A percentile compares a stretch with the other conserved stretches of the same genome.
phyloP scores from a whole-genome alignment of 371 early-diverging fungal species.

The Actinomortierella ambigua region DNA sequence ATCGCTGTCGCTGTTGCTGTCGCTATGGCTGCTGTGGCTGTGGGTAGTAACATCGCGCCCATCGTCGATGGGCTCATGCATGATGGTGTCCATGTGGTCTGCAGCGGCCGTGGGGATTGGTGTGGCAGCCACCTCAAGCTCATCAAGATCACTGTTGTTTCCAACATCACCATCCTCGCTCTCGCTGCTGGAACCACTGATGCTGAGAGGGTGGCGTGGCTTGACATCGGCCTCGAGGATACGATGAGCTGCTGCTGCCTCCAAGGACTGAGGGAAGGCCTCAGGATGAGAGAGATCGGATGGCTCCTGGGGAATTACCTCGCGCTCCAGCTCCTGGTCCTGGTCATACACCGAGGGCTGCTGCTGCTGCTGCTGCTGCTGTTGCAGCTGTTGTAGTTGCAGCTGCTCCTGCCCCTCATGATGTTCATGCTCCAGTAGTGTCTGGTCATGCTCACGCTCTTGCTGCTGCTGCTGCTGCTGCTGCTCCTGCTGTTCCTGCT shows the following conservation, averaged over 20 bases:
- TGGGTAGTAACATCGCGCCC: not conserved
- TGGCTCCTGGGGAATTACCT: no score
- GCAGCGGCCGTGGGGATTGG: not conserved
- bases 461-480: constrained; percentile 7
- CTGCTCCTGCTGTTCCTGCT: constrained; percentile 6
- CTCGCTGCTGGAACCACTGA: not conserved
- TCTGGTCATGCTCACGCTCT: constrained; percentile 4
- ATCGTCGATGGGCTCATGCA: no score
- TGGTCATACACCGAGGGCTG: no score
- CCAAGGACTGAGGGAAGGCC: not conserved
- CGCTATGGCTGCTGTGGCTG: not conserved
- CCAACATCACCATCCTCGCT: not conserved
- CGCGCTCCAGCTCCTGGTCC: no score
- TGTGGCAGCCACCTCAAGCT: constrained; percentile 9
- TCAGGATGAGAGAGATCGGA: not conserved
- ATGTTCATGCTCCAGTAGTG: not conserved
- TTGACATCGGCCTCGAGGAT: not conserved
- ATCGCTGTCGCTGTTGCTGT: constrained; percentile 13
- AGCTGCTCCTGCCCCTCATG: not conserved
- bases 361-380: constrained; percentile 3
- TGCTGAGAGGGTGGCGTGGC: not conserved
- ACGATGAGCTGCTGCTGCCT: not conserved
- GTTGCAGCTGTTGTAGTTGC: constrained; percentile 1
- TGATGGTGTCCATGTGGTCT: no score
- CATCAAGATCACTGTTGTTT: not conserved